Base-by-base conservation (phyloP, 2,329 filamentous ascomycete genomes). In the Apiospora malaysiana region DNA sequence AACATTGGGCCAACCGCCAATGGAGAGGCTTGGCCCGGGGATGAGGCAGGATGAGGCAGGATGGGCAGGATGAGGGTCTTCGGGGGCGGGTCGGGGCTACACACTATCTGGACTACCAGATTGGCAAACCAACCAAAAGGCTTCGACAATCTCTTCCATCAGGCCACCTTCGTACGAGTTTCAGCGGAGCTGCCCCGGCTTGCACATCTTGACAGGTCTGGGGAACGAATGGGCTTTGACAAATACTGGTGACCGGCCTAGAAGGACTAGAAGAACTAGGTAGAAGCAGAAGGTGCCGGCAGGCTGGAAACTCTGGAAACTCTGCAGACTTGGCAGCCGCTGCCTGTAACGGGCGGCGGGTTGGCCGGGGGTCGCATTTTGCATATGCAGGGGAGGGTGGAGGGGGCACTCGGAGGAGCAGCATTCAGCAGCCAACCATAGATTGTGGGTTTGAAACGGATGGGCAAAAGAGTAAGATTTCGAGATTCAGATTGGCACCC, bases 161-260 rank as follows among this genome's bases (percentile, higher is more conserved):
- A 63, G 56, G 3, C 56, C 32, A 63, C 40, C 32, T 63, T 63
- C 27, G 56, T 37, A 40, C 56, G 32, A 63, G 56, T 40, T n/a
- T 40, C 6, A 37, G 56, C 56, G 56, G 56, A 40, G 56, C 37
- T 63, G 56, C 56, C 56, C 56, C 56, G 32, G 56, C 56, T 18
- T 37, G 56, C 56, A 14, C 40, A 63, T 21, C 16, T 37, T 2
- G 51, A 59, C 27, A 32, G 40, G 56, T 40, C 56, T 32, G 56
- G 56, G 56, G 56, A 63, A 40, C 23, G n/a, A n/a, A n/a, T 63
- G 56, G 56, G 51, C n/a, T n/a, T 63, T 63, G 56, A 63, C 56
- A 37, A 63, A 63, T 63, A 63, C 56, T 14, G 32, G 0, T 27
- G 16, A 4, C 14, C 23, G 12, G 45, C 27, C 27, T 37, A 10